Conservation (phyloP, 331 rosid genomes). For the Telfairia occidentalis region DNA sequence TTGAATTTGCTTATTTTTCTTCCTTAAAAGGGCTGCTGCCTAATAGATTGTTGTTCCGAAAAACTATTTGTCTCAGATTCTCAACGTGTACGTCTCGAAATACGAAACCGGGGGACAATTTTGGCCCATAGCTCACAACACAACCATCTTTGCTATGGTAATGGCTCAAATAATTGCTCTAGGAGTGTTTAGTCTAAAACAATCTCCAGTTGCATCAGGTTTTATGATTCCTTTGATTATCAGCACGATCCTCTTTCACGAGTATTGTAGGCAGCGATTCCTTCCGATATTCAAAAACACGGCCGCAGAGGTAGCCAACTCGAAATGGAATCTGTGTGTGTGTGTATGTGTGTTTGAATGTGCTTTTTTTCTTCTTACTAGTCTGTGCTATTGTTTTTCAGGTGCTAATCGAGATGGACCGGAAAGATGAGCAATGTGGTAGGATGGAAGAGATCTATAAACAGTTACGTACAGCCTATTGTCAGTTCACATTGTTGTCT, state of each 20-base stretch:
- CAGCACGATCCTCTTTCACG: slow-evolving; percentile 65
- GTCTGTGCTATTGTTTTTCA: slow-evolving; percentile 9
- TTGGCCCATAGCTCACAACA: slow-evolving; percentile 77
- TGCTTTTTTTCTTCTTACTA: not conserved
- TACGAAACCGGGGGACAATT: slow-evolving; percentile 64
- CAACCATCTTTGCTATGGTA: slow-evolving; percentile 53
- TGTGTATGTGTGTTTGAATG: not conserved
- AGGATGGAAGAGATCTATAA: slow-evolving; percentile 46
- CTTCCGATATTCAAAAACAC: slow-evolving; percentile 44
- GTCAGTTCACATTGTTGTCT: slow-evolving; percentile 29
- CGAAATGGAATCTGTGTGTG: not conserved
- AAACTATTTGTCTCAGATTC: slow-evolving; percentile 40
- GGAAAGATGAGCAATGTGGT: slow-evolving; percentile 47
- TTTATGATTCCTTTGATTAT: slow-evolving; percentile 68
- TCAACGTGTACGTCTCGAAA: slow-evolving; percentile 62
- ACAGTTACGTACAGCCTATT: slow-evolving; percentile 45
- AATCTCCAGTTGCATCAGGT: slow-evolving; percentile 57
- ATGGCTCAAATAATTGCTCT: slow-evolving; percentile 74
- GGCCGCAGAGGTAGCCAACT: slow-evolving; percentile 59
- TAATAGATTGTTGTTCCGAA: not conserved
- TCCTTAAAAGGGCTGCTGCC: not conserved
- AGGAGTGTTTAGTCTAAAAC: slow-evolving; percentile 72
- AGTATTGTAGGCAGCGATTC: slow-evolving; percentile 75
- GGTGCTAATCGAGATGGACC: slow-evolving; percentile 79
- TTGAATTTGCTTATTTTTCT: not conserved